phyloP scores from a whole-genome alignment of 495 filamentous ascomycete genomes.

The Thermothielavioides terrestris region DNA sequence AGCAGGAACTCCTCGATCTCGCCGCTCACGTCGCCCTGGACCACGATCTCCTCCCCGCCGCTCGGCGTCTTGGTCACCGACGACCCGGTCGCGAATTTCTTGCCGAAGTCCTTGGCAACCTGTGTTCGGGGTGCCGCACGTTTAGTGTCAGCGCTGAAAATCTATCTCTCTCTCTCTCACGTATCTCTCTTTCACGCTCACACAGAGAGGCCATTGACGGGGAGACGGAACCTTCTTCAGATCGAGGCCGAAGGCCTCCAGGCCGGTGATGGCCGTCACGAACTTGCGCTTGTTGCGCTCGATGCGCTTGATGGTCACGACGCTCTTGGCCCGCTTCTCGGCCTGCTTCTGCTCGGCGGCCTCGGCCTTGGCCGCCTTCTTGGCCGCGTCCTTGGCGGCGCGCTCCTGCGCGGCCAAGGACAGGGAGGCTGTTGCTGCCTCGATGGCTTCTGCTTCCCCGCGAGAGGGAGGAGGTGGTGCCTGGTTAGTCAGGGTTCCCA shows the following conservation, averaged over 20 bases:
- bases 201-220: neutral
- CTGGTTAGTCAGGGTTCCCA: neutral
- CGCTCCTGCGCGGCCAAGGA: slow-evolving; percentile 84
- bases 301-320: slow-evolving; percentile 88
- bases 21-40: slow-evolving; percentile 93
- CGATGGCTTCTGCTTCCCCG: slow-evolving; percentile 57
- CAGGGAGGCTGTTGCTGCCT: slow-evolving; percentile 72
- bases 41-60: slow-evolving; percentile 91
- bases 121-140: too few species aligned
- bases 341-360: slow-evolving; percentile 70
- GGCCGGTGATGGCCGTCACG: slow-evolving; percentile 79
- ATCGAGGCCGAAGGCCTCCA: slow-evolving; percentile 85
- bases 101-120: slow-evolving; percentile 72
- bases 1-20: slow-evolving; percentile 86
- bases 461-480: slow-evolving; percentile 5
- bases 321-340: slow-evolving; percentile 65
- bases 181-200: too few species aligned
- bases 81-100: slow-evolving; percentile 90
- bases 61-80: slow-evolving; percentile 80
- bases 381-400: slow-evolving; percentile 86
- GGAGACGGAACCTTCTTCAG: slow-evolving; percentile 65
- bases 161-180: too few species aligned
- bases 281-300: slow-evolving; percentile 97
- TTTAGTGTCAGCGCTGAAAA: too few species aligned
- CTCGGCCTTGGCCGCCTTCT: slow-evolving; percentile 81